Conservation (phyloP, 805 yeast species). For the Metschnikowia cubensis region DNA sequence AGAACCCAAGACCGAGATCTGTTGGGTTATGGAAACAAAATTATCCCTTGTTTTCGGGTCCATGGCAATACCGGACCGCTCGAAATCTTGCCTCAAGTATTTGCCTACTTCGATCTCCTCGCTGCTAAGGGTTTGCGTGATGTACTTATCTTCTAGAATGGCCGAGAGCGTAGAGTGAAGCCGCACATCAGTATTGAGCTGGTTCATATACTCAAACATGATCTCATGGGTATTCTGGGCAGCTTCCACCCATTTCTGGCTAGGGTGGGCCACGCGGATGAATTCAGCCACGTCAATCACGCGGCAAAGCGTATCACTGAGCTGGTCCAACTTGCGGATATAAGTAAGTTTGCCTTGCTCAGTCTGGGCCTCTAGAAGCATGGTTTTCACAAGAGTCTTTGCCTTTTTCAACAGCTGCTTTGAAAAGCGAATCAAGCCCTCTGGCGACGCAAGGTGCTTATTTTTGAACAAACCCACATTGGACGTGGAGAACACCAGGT, state of each 20-base stretch:
- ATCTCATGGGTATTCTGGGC: slow-evolving; percentile 86
- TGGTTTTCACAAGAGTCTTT: slow-evolving; percentile 51
- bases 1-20: slow-evolving; percentile 78
- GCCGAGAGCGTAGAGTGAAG: slow-evolving; percentile 56
- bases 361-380: slow-evolving; percentile 42
- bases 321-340: slow-evolving; percentile 66
- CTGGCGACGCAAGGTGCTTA: slow-evolving; percentile 62
- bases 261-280: slow-evolving; percentile 84
- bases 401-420: slow-evolving; percentile 63
- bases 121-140: slow-evolving; percentile 38
- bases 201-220: slow-evolving; percentile 92
- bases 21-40: slow-evolving; percentile 75
- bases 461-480: slow-evolving; percentile 62
- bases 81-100: slow-evolving; percentile 77
- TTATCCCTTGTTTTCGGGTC: slow-evolving; percentile 56
- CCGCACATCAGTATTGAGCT: slow-evolving; percentile 76
- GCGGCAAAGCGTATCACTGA: slow-evolving; percentile 85
- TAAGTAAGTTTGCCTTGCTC: slow-evolving; percentile 45
- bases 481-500: slow-evolving; percentile 13
- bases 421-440: slow-evolving; percentile 68
- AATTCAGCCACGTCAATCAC: slow-evolving; percentile 94
- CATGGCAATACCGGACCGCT: slow-evolving; percentile 85
- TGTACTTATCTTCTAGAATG: slow-evolving; percentile 39
- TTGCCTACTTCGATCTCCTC: slow-evolving; percentile 86
- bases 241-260: slow-evolving; percentile 60